phyloP scores from a whole-genome alignment of 345 rosid genomes.

The Crucihimalaya himalaica region DNA sequence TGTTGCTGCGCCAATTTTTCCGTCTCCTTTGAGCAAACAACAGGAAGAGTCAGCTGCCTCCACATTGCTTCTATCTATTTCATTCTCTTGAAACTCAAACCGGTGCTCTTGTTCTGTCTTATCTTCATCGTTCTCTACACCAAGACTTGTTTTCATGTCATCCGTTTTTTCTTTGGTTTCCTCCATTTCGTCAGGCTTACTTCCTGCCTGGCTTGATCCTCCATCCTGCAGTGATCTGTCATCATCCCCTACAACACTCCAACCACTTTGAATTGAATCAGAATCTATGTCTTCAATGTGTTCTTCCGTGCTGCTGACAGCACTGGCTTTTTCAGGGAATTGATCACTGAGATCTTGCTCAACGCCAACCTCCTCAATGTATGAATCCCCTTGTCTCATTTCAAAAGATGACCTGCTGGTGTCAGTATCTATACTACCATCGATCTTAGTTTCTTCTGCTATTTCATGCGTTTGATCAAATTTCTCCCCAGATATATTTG shows the following conservation, averaged over 20 bases:
- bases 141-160: slow-evolving; percentile 25
- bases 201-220: slow-evolving; percentile 35
- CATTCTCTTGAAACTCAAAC: slow-evolving; percentile 34
- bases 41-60: slow-evolving; percentile 43
- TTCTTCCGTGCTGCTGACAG: slow-evolving; percentile 40
- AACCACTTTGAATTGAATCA: slow-evolving; percentile 45
- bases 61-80: slow-evolving; percentile 20
- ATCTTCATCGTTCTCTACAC: slow-evolving; percentile 28
- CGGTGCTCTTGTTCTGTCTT: slow-evolving; percentile 23
- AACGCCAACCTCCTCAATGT: slow-evolving; percentile 33
- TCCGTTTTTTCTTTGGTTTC: slow-evolving; percentile 31
- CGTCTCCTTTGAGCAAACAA: slow-evolving; percentile 37
- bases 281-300: slow-evolving; percentile 45
- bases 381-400: slow-evolving; percentile 35
- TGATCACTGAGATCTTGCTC: slow-evolving; percentile 46
- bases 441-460: slow-evolving; percentile 31
- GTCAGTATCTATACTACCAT: slow-evolving; percentile 35
- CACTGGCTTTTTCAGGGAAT: slow-evolving; percentile 34
- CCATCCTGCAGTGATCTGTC: slow-evolving; percentile 34
- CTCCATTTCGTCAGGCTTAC: slow-evolving; percentile 42
- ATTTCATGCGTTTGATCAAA: slow-evolving; percentile 29
- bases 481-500: slow-evolving; percentile 37
- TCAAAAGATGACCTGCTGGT: slow-evolving; percentile 40
- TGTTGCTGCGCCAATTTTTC: slow-evolving; percentile 35
- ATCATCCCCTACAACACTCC: slow-evolving; percentile 41